These are phyloP conservation scores for Helichrysum umbraculigerum DNA, from an alignment of 129 eudicot species.

Conservation along the genomic window DNA sequence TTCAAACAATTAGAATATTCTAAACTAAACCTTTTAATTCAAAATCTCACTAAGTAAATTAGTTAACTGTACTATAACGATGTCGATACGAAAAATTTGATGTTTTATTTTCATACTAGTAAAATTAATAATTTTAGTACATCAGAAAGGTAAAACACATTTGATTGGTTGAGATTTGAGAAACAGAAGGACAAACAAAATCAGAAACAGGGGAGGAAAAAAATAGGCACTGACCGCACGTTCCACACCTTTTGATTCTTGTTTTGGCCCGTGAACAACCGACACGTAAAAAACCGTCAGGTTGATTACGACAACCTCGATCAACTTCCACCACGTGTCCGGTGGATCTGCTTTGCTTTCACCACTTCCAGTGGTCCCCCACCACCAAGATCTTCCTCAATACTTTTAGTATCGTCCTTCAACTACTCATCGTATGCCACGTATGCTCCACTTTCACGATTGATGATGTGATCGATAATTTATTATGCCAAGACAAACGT, in stretches of 20 bases:
- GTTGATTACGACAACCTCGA: constrained; percentile 28
- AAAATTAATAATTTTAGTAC: constrained; percentile 4
- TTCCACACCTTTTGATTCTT: constrained; percentile 22
- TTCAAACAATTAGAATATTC: too few relatives aligned
- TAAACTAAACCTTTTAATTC: too few relatives aligned
- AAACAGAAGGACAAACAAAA: constrained; percentile 9
- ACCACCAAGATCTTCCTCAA: constrained; percentile 37
- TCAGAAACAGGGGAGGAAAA: background rate
- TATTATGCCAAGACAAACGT: background rate
- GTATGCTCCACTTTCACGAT: background rate
- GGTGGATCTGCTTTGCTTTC: constrained; percentile 15
- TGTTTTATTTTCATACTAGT: too few relatives aligned
- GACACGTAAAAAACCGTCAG: constrained; percentile 33
- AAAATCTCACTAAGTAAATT: too few relatives aligned
- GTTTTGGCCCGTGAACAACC: constrained; percentile 1
- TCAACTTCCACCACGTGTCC: constrained; percentile 33
- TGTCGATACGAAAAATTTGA: too few relatives aligned
- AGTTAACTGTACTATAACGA: too few relatives aligned
- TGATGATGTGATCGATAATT: background rate
- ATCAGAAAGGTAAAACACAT: background rate
- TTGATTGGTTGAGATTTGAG: constrained; percentile 22
- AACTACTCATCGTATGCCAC: constrained; percentile 27
- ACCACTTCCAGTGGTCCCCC: constrained; percentile 20
- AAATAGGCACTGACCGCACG: constrained; percentile 13
- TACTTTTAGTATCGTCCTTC: constrained; percentile 18